Percentiles rank a stretch among this genome's conserved stretches.
Conservation (phyloP, 306 rosid genomes). For the Cicer bijugum region DNA sequence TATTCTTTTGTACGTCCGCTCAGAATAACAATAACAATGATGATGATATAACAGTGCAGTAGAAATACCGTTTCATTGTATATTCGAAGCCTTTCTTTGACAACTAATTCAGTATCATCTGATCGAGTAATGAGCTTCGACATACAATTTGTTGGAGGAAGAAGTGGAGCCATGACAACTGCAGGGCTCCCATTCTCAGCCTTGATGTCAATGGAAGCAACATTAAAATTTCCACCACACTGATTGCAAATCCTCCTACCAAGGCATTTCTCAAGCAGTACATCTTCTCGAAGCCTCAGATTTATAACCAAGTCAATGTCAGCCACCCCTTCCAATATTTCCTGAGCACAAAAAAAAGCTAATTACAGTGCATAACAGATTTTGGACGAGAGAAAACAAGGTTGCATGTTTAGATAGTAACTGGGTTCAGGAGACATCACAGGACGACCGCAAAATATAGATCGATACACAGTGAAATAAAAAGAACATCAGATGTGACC, state of each 20-base stretch:
- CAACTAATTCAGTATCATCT: conserved; percentile 79
- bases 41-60: not conserved
- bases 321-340: conserved; percentile 83
- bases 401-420: conserved; percentile 5
- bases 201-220: conserved; percentile 78
- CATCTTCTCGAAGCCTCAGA: conserved; percentile 88
- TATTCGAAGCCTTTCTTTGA: conserved; percentile 81
- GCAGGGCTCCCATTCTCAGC: conserved; percentile 72
- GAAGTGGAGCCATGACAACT: conserved; percentile 90
- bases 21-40: conserved; percentile 5
- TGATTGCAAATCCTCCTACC: conserved; percentile 88
- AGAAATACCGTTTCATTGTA: conserved; percentile 77
- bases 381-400: conserved; percentile 16
- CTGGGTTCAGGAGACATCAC: conserved; percentile 28
- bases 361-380: conserved; percentile 7
- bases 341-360: conserved; percentile 50
- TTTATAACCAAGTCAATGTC: conserved; percentile 91
- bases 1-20: not conserved
- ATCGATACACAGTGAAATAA: not conserved
- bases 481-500: not conserved
- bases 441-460: conserved; percentile 4
- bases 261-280: conserved; percentile 87
- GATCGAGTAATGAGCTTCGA: conserved; percentile 80
- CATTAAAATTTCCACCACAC: conserved; percentile 82
- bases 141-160: conserved; percentile 86